These are phyloP conservation scores for Ceratocystis lukuohia DNA, from an alignment of 2,329 filamentous ascomycete species.

Conservation along the genomic window DNA sequence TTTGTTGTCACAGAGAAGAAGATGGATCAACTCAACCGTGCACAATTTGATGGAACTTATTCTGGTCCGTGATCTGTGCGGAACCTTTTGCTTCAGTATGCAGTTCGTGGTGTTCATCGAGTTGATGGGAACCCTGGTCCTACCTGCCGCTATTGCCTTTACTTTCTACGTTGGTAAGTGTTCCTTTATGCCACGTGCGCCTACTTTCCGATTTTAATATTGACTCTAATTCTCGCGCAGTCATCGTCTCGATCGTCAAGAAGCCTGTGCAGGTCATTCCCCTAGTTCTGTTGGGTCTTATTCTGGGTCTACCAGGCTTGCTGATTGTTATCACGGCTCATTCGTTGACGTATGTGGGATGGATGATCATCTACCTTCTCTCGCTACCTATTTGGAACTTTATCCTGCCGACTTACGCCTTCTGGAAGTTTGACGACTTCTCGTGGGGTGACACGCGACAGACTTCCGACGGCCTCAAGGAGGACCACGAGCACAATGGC, in stretches of 20 bases:
- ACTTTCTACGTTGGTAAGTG: slow-evolving; percentile 84
- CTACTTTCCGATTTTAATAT: slow-evolving; percentile 1
- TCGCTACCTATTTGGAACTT: slow-evolving; percentile 98
- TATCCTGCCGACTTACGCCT: slow-evolving; percentile 81
- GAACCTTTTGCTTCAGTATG: slow-evolving; percentile 99
- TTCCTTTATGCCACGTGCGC: slow-evolving; percentile 15
- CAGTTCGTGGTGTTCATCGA: slow-evolving; percentile 97
- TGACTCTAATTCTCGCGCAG: slow-evolving; percentile 30
- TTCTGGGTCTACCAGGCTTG: slow-evolving; percentile 82
- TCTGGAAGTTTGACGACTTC: slow-evolving; percentile 99
- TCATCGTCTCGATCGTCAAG: slow-evolving; percentile 72
- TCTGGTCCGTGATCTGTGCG: slow-evolving; percentile 87
- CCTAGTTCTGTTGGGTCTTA: slow-evolving; percentile 73
- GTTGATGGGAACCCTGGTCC: slow-evolving; percentile 80
- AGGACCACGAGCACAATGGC: slow-evolving; percentile 76
- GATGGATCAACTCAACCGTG: slow-evolving; percentile 99
- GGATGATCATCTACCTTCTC: slow-evolving; percentile 93
- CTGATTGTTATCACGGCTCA: slow-evolving; percentile 90
- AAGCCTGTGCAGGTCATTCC: slow-evolving; percentile 75
- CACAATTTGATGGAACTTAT: slow-evolving; percentile 98
- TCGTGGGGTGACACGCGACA: slow-evolving; percentile 97
- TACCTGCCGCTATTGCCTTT: slow-evolving; percentile 92
- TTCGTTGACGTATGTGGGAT: slow-evolving; percentile 77
- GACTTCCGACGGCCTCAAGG: slow-evolving; percentile 83
- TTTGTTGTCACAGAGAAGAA: slow-evolving; percentile 80